These are phyloP conservation scores for Penicillium pancosmium DNA, from an alignment of 495 filamentous ascomycete genomes.

Conservation along the genomic window DNA sequence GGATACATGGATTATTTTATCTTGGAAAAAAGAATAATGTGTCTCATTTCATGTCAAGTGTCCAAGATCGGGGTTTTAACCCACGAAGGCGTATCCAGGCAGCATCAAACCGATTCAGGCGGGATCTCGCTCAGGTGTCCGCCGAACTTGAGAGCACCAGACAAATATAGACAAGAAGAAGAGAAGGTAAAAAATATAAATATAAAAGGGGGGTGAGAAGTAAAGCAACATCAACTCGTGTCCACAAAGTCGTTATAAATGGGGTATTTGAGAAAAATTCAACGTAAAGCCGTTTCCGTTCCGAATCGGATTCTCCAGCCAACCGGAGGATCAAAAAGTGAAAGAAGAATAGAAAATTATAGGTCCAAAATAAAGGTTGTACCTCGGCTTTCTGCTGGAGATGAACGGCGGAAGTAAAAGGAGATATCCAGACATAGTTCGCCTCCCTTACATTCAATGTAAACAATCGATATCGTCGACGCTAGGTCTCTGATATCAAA, in stretches of 20 bases:
- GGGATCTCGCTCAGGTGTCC: slow-evolving; percentile 2
- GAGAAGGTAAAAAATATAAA: slow-evolving; percentile 17
- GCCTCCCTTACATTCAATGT: slow-evolving; percentile 6
- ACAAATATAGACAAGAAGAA: slow-evolving; percentile 27
- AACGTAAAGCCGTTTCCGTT: slow-evolving; percentile 33
- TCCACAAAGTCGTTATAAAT: slow-evolving; percentile 27
- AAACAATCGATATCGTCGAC: background rate
- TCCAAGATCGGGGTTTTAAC: slow-evolving; percentile 4
- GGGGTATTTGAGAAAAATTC: slow-evolving; percentile 38
- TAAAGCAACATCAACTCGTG: slow-evolving; percentile 39
- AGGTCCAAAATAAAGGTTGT: slow-evolving; percentile 20
- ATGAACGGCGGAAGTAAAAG: slow-evolving; percentile 23
- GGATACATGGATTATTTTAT: background rate
- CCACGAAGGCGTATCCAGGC: slow-evolving; percentile 2
- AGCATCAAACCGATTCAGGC: background rate
- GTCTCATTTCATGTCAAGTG: slow-evolving; percentile 20
- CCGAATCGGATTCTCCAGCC: slow-evolving; percentile 26
- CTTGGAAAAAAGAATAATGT: slow-evolving; percentile 13
- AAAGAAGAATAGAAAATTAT: slow-evolving; percentile 25
- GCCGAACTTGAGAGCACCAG: slow-evolving; percentile 9
- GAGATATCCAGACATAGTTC: slow-evolving; percentile 2
- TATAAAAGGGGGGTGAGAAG: slow-evolving; percentile 19
- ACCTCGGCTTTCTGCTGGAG: slow-evolving; percentile 31
- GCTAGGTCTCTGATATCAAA: background rate
- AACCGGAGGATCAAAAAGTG: slow-evolving; percentile 26